These are phyloP conservation scores for Oldenlandia corymbosa DNA, from an alignment of 257 asterid genomes.

Conservation along the genomic window DNA sequence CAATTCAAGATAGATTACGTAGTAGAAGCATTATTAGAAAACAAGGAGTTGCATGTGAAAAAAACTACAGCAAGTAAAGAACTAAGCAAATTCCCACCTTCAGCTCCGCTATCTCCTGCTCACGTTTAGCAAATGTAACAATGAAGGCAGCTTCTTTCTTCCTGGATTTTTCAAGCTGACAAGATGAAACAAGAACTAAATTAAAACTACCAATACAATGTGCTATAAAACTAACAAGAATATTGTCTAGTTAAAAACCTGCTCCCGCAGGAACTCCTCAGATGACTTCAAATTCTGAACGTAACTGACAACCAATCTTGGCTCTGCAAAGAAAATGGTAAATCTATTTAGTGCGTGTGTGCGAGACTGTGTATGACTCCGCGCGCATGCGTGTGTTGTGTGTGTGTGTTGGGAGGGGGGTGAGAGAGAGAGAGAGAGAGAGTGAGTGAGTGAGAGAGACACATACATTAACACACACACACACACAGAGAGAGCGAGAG, in stretches of 20 bases:
- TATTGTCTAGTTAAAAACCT: conserved; percentile 39
- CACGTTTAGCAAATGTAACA: conserved; percentile 93
- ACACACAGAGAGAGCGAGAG: background rate
- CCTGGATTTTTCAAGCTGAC: conserved; percentile 88
- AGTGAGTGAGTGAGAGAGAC: background rate
- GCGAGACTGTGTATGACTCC: no score
- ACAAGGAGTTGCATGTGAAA: no score
- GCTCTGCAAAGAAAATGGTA: conserved; percentile 36
- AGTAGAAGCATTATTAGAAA: no score
- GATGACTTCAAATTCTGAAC: conserved; percentile 79
- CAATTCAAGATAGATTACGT: background rate
- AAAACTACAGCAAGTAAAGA: background rate
- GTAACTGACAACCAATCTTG: conserved; percentile 55
- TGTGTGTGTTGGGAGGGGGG: no score
- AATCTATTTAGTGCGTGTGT: no score
- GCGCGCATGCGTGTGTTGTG: no score
- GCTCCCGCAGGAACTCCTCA: conserved; percentile 89
- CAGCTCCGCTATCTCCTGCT: conserved; percentile 98
- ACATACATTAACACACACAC: background rate
- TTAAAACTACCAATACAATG: background rate
- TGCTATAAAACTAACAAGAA: background rate
- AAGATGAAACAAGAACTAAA: conserved; percentile 11
- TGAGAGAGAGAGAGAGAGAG: background rate
- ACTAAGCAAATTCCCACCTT: conserved; percentile 46
- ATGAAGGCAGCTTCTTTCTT: conserved; percentile 96